These are phyloP conservation scores for Waitea zeae DNA, from an alignment of 1,284 basidiomycete species.

Conservation along the genomic window DNA sequence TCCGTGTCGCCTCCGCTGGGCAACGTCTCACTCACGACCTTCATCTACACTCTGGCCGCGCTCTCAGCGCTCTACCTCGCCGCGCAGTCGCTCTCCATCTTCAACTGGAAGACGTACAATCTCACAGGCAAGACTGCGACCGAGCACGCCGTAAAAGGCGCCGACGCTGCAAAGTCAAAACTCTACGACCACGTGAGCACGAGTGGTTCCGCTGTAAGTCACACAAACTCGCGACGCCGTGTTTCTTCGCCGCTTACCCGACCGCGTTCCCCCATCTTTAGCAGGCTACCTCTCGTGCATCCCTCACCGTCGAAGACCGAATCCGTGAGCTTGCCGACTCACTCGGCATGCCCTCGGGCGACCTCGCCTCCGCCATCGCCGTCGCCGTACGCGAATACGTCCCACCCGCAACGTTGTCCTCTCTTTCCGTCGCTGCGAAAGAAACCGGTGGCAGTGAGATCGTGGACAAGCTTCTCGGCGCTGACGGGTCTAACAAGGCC, in stretches of 20 bases:
- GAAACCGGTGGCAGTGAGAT: slow-evolving; percentile 21
- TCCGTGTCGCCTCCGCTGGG: slow-evolving; percentile 17
- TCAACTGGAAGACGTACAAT: neutral
- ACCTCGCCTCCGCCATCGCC: slow-evolving; percentile 44
- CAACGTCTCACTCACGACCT: slow-evolving; percentile 14
- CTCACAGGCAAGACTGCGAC: neutral
- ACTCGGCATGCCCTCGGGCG: slow-evolving; percentile 38
- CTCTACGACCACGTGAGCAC: no score
- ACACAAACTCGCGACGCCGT: no score
- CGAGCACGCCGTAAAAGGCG: neutral
- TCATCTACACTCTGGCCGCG: slow-evolving; percentile 31
- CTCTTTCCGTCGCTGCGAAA: slow-evolving; percentile 20
- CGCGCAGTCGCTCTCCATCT: no score
- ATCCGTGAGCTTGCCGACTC: slow-evolving; percentile 40
- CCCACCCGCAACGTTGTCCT: slow-evolving; percentile 37
- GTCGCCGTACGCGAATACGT: slow-evolving; percentile 35
- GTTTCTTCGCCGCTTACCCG: no score
- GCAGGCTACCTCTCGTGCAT: no score
- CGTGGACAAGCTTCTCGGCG: slow-evolving; percentile 19
- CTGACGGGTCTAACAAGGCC: slow-evolving; percentile 8
- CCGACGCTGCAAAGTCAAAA: neutral
- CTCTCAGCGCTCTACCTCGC: slow-evolving; percentile 24
- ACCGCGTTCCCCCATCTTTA: no score
- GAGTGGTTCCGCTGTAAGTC: no score
- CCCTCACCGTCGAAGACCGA: slow-evolving; percentile 24